These are phyloP conservation scores for Coemansia sp. DNA, from an alignment of 192 early-diverging fungal genomes.

Conservation along the genomic window DNA sequence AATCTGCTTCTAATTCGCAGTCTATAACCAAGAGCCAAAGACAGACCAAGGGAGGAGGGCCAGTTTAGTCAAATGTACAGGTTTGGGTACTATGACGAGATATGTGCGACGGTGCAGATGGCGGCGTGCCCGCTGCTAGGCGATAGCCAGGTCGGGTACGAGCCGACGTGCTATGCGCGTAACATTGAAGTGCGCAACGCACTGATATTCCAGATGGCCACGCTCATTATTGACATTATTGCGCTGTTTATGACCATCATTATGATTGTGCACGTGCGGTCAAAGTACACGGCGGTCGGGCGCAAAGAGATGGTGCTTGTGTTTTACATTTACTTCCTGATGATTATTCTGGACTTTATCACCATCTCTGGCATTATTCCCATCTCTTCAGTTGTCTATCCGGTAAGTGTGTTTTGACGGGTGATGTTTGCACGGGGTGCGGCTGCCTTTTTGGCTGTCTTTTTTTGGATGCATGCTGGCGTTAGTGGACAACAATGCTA, in stretches of 20 bases:
- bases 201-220: conserved; percentile 95
- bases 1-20: not conserved
- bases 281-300: conserved; percentile 99
- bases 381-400: conserved; percentile 72
- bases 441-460: too few relatives aligned
- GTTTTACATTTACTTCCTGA: conserved; percentile 92
- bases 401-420: conserved; percentile 44
- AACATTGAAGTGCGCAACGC: conserved; percentile 85
- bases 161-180: conserved; percentile 91
- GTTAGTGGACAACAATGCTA: not conserved
- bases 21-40: not conserved
- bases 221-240: conserved; percentile 90
- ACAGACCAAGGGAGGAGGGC: not conserved
- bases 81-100: conserved; percentile 88
- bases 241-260: conserved; percentile 94
- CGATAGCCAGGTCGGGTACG: conserved; percentile 62
- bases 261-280: conserved; percentile 98
- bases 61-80: conserved; percentile 18
- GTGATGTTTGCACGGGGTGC: too few relatives aligned
- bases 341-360: conserved; percentile 84
- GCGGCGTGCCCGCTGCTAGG: conserved; percentile 92
- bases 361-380: conserved; percentile 92
- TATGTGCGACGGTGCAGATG: conserved; percentile 82
- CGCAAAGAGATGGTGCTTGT: conserved; percentile 99
- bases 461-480: not conserved